Conservation (phyloP, 83 land plant genomes). For the Diphasiastrum complanatum region DNA sequence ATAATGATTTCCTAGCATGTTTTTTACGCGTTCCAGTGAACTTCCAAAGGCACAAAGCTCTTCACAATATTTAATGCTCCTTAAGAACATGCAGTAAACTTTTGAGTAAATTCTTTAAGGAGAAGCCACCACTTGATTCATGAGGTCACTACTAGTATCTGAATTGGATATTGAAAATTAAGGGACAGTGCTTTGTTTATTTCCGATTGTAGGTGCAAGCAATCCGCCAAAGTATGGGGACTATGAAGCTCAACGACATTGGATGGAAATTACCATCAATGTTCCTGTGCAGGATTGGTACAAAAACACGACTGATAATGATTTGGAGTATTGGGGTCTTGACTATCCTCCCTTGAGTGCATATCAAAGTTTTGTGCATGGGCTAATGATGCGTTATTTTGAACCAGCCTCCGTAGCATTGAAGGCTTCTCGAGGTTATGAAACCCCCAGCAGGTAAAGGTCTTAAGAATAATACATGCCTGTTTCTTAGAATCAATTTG, state of each 20-base stretch:
- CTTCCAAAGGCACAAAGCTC: no score
- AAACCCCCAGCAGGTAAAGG: conserved; percentile 57
- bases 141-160: no score
- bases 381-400: conserved; percentile 27
- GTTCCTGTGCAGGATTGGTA: conserved; percentile 77
- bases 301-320: conserved; percentile 60
- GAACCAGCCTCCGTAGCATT: conserved; percentile 64
- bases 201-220: conserved; percentile 61
- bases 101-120: no score
- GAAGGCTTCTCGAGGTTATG: conserved; percentile 73
- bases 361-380: conserved; percentile 80
- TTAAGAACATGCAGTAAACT: no score
- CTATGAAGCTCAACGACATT: conserved; percentile 95
- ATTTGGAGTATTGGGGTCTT: conserved; percentile 89
- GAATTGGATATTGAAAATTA: no score
- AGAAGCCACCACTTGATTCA: no score
- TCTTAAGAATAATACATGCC: background rate
- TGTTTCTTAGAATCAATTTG: background rate
- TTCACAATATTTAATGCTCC: no score
- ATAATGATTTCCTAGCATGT: no score
- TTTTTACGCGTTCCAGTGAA: no score
- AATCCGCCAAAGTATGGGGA: conserved; percentile 86
- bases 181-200: no score
- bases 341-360: conserved; percentile 98
- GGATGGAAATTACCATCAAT: conserved; percentile 95